Base-by-base conservation (phyloP, 768 basidiomycete species). In the Mycena venus region DNA sequence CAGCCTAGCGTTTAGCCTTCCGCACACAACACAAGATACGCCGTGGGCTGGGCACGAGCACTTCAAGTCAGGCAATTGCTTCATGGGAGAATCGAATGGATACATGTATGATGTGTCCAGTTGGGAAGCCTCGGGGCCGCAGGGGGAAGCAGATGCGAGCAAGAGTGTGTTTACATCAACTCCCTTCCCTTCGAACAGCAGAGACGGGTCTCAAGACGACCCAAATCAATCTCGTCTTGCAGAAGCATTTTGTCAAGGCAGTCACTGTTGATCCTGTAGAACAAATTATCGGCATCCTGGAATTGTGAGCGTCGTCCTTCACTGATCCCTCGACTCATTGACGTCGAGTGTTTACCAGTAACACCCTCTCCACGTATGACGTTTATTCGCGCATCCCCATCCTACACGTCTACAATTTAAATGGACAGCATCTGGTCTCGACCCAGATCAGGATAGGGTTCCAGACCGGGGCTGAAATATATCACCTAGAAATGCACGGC, bases 1-100 rank as follows among this genome's bases (percentile, higher is more conserved):
- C 10, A 15, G 31, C 25, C 9, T 27, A 31, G 40, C 17, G 19
- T 59, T 74, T 21, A 25, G 4, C 27, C 38, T 69, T 27, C 67
- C 73, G 9, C 38, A 38, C 19, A 64, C 67, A 5, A 51, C 51
- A 1, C 15, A 19, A 8, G 44, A 49, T 5, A 74, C 73, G 25
- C 17, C 47, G 11, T 74, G 73, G 73, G 67, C 67, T 8, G 73
- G 73, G 7, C 64, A 67, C 42, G 1, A 42, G 40, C 17, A 38
- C 4, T 74, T 67, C 67, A 17, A 10, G 32, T 63, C 73, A 1
- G 73, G 73, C n/a, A 47, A 27, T 15, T 51, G 23, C 27, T 74
- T 74, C 44, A 69, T 59, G 61, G 73, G 73, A 11, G 73, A 74
- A 36, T 69, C 67, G 23, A 69, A 64, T 25, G 73, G 73, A 15